Evolutionary conservation across 352 stramenopile genomes (phyloP), one percentile per base, ranked within the genome.

Genomic region (Bremia lactucae): DNA sequence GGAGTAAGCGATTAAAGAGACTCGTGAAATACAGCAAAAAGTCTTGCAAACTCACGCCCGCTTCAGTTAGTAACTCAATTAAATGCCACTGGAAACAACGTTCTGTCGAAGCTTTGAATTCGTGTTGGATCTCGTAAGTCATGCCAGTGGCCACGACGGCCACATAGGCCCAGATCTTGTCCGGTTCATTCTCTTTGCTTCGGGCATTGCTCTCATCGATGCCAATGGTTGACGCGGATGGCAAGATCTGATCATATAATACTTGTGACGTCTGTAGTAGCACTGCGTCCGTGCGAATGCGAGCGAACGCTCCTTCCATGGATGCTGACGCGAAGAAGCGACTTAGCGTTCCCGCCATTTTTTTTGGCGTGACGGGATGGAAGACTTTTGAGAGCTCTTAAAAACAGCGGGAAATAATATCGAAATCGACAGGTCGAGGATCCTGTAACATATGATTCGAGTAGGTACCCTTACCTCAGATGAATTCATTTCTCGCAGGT

Each of bases 21-120:
- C 72, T 84, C 38, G 77, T 78, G 15, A 89, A 62, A 36, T 78
- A 68, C 19, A 76, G 59, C 29, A 93, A 42, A 39, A 93, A 89
- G 31, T 62, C 58, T 20, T 62, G 62, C 18, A 90, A 50, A 21
- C 59, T 65, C 33, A 90, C 72, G 24, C 77, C 62, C 6, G 68
- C 59, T 19, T 83, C 65, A 0, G 51, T 52, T 40, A 83, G 42
- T 19, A 75, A 39, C 35, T 69, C 31, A 16, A 73, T 50, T 3
- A 81, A 37, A 36, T 75, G 24, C 61, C 61, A 71, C 8, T 49
- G 11, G n/a, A n/a, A 53, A 0, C 16, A 16, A 6, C 10, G 6
- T 31, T n/a, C n/a, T n/a, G n/a, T n/a, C n/a, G n/a, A n/a, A n/a
- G n/a, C n/a, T 37, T 6, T 18, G 19, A n/a, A 29, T 29, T 68